Evolutionary conservation across 345 rosid genomes (phyloP), one percentile per base, ranked within the genome.

Genomic region (Euphorbia lathyris): DNA sequence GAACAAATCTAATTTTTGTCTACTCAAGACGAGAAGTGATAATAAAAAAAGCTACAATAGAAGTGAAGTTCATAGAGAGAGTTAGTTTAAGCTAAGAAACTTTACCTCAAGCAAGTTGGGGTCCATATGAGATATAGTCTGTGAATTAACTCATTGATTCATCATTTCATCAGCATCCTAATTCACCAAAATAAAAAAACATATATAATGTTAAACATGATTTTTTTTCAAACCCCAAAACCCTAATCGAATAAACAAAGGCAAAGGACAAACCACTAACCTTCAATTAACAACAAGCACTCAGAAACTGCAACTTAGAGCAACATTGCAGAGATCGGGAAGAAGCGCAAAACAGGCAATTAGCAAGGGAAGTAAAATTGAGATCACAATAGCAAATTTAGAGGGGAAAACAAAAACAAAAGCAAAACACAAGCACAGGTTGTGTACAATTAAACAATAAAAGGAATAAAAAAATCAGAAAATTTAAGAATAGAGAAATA

Each of bases 81-180:
- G 9, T 10, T 22, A 52, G 68, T 11, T n/a, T 32, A 14, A 65
- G 34, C 10, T 30, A 4, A 55, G 53, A 40, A 64, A 52, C 22
- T 19, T 72, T 74, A 94, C 99, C 96, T 95, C 93, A 47, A 79
- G 79, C 22, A 88, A 82, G 77, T 78, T 87, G 53, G 90, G 85
- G 72, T 90, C 93, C 26, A 76, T 72, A 19, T 91, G 68, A 72
- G 87, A 83, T 53, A 83, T 58, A 56, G 86, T 68, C 76, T 92
- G 91, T 25, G 87, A 70, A 63, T 83, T 86, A 34, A 71, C 86
- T 83, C 86, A 89, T 79, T 85, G 96, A 83, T 85, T 91, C 98
- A 94, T 94, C 79, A 68, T 83, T 66, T 57, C 86, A 82, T 53
- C 52, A 81, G 65, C 87, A 70, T 82, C 82, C 91, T 90, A 60